Evolutionary conservation across 2,329 filamentous ascomycete genomes (phyloP).

Genomic region (Ceratocystis huliohia): DNA sequence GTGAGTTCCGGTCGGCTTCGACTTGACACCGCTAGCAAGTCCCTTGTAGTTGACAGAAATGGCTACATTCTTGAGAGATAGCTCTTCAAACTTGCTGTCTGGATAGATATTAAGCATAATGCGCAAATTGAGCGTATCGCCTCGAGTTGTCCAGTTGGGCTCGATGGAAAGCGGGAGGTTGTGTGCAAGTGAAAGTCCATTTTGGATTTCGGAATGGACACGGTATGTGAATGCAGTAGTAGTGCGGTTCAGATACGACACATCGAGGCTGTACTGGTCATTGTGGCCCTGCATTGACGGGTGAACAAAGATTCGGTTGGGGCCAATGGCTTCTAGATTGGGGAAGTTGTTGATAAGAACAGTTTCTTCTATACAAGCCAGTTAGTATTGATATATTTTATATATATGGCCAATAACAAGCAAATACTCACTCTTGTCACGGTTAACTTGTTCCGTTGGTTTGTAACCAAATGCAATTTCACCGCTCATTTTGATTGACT

Average conservation of each 20-base stretch:
- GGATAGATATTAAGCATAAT: slow-evolving; percentile 32
- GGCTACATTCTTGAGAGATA: slow-evolving; percentile 53
- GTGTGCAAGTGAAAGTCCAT: slow-evolving; percentile 32
- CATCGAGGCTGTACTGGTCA: slow-evolving; percentile 68
- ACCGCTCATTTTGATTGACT: slow-evolving; percentile 62
- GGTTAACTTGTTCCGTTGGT: slow-evolving; percentile 33
- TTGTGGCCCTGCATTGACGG: slow-evolving; percentile 50
- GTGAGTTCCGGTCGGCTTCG: slow-evolving; percentile 69
- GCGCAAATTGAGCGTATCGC: slow-evolving; percentile 74
- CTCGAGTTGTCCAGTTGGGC: slow-evolving; percentile 70
- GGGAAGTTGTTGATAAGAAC: slow-evolving; percentile 81
- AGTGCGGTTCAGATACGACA: slow-evolving; percentile 59
- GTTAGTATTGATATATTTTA: slow-evolving; percentile 21
- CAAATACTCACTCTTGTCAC: slow-evolving; percentile 35
- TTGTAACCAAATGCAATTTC: slow-evolving; percentile 86
- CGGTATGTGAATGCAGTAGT: slow-evolving; percentile 87
- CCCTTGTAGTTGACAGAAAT: slow-evolving; percentile 61
- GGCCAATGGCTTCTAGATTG: slow-evolving; percentile 79
- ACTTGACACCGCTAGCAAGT: slow-evolving; percentile 54
- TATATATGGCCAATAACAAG: not conserved
- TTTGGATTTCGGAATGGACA: slow-evolving; percentile 54
- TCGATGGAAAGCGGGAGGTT: slow-evolving; percentile 63
- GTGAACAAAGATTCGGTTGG: slow-evolving; percentile 81
- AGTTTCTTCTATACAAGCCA: slow-evolving; percentile 40
- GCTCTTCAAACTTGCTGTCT: slow-evolving; percentile 10